These are phyloP conservation scores for Rhypophila decipiens DNA, from an alignment of 495 filamentous ascomycete species.

Conservation along the genomic window DNA sequence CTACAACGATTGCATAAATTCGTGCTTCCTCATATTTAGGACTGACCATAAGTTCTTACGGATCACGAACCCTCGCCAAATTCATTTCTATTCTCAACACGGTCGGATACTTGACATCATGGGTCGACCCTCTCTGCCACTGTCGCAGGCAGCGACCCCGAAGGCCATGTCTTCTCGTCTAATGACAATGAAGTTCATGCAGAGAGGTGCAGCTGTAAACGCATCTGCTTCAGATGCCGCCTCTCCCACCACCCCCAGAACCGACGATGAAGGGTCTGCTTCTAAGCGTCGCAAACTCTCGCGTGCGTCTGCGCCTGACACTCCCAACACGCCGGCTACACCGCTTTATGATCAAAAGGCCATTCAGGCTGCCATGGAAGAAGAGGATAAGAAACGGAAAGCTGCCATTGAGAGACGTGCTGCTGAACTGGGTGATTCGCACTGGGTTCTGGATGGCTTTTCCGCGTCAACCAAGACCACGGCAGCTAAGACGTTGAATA, in stretches of 20 bases:
- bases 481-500: constrained; percentile 29
- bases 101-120: background rate
- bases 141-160: constrained; percentile 33
- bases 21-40: too few relatives aligned
- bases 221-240: constrained; percentile 37
- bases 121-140: constrained; percentile 13
- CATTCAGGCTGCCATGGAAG: constrained; percentile 63
- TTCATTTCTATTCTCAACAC: too few relatives aligned
- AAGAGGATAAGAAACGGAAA: constrained; percentile 67
- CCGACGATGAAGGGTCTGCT: constrained; percentile 29
- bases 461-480: constrained; percentile 9
- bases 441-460: constrained; percentile 67
- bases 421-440: constrained; percentile 71
- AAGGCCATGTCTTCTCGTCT: constrained; percentile 87
- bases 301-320: constrained; percentile 12
- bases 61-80: background rate
- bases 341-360: constrained; percentile 38
- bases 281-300: constrained; percentile 49
- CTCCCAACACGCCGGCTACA: constrained; percentile 8
- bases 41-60: too few relatives aligned
- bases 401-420: constrained; percentile 65
- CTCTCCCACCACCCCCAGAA: constrained; percentile 32
- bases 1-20: too few relatives aligned
- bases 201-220: constrained; percentile 60
- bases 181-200: constrained; percentile 99